Evolutionary conservation across 768 basidiomycete genomes (phyloP).

Genomic region (Obba rivulosa): DNA sequence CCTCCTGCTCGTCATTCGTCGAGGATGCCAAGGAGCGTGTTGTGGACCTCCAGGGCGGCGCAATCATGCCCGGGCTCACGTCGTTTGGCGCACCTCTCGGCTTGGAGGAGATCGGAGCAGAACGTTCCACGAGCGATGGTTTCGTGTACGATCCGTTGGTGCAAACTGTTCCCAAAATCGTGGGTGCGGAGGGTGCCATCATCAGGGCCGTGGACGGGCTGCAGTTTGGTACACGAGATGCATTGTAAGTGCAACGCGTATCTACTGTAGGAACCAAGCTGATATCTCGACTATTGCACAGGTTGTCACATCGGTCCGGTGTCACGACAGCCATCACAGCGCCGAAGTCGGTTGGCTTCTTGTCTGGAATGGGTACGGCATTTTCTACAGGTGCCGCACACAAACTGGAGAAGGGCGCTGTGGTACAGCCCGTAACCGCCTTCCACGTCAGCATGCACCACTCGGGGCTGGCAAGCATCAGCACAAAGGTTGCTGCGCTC

Average conservation of each 20-base stretch:
- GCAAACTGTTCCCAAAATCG: constrained; percentile 27
- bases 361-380: constrained; percentile 33
- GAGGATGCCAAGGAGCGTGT: constrained; percentile 24
- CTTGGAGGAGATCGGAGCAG: constrained; percentile 59
- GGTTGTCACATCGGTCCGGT: constrained; percentile 44
- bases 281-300: constrained; percentile 20
- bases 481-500: constrained; percentile 71
- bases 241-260: constrained; percentile 35
- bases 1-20: constrained; percentile 4
- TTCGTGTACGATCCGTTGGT: constrained; percentile 42
- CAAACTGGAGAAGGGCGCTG: constrained; percentile 33
- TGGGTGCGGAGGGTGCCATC: constrained; percentile 31
- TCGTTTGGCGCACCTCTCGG: constrained; percentile 63
- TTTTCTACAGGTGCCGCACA: constrained; percentile 33
- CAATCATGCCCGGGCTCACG: constrained; percentile 55
- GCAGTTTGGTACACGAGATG: constrained; percentile 56
- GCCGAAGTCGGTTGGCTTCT: constrained; percentile 31
- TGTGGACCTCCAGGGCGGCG: constrained; percentile 66
- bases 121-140: constrained; percentile 54
- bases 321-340: constrained; percentile 39
- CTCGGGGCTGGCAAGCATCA: constrained; percentile 53
- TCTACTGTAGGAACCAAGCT: neutral
- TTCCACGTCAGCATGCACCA: constrained; percentile 35
- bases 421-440: constrained; percentile 32
- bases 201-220: constrained; percentile 68